Evolutionary conservation across 306 rosid genomes (phyloP).

Genomic region (Senna siamea): DNA sequence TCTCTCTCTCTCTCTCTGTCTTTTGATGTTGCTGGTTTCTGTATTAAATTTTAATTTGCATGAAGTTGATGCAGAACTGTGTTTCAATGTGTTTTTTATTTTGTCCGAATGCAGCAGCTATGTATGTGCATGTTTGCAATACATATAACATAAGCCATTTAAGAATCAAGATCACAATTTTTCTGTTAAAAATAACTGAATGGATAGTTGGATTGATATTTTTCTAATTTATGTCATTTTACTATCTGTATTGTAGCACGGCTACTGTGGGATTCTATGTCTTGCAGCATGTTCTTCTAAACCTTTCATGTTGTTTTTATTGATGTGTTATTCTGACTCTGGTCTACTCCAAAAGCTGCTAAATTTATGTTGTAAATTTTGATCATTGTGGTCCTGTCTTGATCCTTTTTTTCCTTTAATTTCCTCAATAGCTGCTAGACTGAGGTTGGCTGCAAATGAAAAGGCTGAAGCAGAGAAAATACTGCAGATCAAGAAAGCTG

Average conservation of each 20-base stretch:
- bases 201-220: not conserved
- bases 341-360: conserved; percentile 28
- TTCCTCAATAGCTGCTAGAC: conserved; percentile 58
- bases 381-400: conserved; percentile 7
- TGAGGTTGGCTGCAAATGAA: conserved; percentile 71
- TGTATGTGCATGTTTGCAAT: not conserved
- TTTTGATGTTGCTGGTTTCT: not conserved
- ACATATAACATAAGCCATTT: not conserved
- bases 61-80: not conserved
- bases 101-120: conserved; percentile 15
- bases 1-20: no score
- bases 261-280: not conserved
- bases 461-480: conserved; percentile 81
- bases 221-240: not conserved
- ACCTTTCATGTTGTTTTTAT: not conserved
- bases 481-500: conserved; percentile 73
- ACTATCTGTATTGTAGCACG: not conserved
- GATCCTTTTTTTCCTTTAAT: not conserved
- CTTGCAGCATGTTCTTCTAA: not conserved
- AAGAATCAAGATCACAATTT: not conserved
- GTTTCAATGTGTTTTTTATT: not conserved
- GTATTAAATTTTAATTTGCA: conserved; percentile 7
- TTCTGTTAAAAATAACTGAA: not conserved
- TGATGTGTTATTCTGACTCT: not conserved
- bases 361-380: conserved; percentile 23